These are phyloP conservation scores for Talaromyces sp. DNA, from an alignment of 2,329 filamentous ascomycete species.

Conservation along the genomic window DNA sequence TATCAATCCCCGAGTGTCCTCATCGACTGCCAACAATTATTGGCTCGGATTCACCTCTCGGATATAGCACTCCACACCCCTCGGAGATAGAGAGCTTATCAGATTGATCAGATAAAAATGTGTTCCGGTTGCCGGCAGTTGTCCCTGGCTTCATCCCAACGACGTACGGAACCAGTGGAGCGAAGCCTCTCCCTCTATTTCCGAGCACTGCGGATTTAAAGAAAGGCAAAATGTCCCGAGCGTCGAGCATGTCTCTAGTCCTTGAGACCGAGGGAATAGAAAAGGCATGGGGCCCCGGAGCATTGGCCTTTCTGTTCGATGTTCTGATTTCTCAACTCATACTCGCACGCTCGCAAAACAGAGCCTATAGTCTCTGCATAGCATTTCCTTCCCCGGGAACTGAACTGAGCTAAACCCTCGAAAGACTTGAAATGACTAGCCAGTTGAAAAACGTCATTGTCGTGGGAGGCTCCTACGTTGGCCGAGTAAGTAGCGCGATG, in stretches of 20 bases:
- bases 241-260: neutral
- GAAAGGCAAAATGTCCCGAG: neutral
- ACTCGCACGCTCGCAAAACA: neutral
- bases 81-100: neutral
- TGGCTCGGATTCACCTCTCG: neutral
- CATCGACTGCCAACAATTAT: neutral
- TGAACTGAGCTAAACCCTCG: no score
- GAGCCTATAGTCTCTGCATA: neutral
- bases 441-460: constrained; percentile 36
- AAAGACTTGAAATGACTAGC: constrained; percentile 25
- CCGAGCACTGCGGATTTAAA: constrained; percentile 9
- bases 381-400: no score
- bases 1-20: neutral
- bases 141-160: neutral
- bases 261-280: neutral
- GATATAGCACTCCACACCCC: neutral
- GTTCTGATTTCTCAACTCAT: neutral
- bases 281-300: neutral
- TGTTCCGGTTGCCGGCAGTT: neutral
- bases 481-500: constrained; percentile 25
- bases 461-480: constrained; percentile 37
- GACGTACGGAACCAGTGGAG: neutral
- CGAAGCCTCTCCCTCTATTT: neutral
- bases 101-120: constrained; percentile 13
- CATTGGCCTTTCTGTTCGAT: neutral